Evolutionary conservation across 2,329 filamentous ascomycete genomes (phyloP), one percentile per base, ranked within the genome.

Genomic region (Westerdykella aurantiaca): DNA sequence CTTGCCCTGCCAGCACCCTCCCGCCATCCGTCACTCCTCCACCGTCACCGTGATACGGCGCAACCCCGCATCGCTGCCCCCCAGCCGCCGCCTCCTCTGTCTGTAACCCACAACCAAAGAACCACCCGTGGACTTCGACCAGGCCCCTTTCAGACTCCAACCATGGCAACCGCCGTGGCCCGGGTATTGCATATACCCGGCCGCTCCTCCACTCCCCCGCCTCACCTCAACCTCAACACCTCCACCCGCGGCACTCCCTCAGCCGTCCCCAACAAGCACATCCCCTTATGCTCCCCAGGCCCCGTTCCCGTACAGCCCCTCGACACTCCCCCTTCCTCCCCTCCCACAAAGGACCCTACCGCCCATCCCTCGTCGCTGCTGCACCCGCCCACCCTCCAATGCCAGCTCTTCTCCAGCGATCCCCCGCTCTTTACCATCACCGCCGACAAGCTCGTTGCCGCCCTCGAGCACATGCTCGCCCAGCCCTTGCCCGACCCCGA

Each of bases 281-380:
- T 95, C 18, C 89, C 90, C n/a, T 73, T 84, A 55, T 95, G 88
- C 69, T 85, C 88, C n/a, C 81, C 89, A 1, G 89, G 89, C 1
- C 84, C 87, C 2, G 63, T 66, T 13, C 49, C 80, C 72, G 52
- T 74, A 65, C 38, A 69, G 67, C 56, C 76, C 74, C 53, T 69
- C 29, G 54, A 69, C 37, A 73, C 72, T 22, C 73, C 74, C 12
- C 74, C 74, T 29, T 66, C 67, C 6, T 88, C 87, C 18, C 85
- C 81, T 3, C 75, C 75, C 1, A 65, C 81, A 12, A 77, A 78
- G 41, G 74, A 78, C 45, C 71, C 76, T 42, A 64, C 77, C 37
- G 66, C 77, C 38, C 73, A 78, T 47, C 79, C 80, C 37, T 76
- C 76, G 9, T 94, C 89, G 3, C 72, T 91, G 31, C 76, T 94